Percentiles rank a stretch among this genome's conserved stretches.
These are phyloP conservation scores for Rosa hybrid DNA, from an alignment of 331 rosid genomes.

Conservation along the genomic window DNA sequence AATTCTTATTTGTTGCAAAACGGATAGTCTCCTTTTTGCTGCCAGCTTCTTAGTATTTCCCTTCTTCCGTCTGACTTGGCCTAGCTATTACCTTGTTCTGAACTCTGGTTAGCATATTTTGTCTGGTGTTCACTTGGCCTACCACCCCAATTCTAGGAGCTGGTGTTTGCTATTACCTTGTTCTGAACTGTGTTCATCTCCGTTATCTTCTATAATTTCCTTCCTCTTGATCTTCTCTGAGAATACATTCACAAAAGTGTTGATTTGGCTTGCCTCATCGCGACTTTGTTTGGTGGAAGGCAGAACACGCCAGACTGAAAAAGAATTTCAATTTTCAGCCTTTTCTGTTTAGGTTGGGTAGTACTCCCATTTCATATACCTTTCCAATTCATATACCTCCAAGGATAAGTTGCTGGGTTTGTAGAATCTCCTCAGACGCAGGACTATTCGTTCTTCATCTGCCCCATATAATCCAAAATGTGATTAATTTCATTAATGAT, in stretches of 20 bases:
- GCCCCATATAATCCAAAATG: slow-evolving; percentile 28
- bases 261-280: slow-evolving; percentile 36
- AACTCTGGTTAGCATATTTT: slow-evolving; percentile 21
- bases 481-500: slow-evolving; percentile 32
- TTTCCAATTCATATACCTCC: slow-evolving; percentile 40
- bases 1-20: slow-evolving; percentile 25
- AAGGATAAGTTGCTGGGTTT: slow-evolving; percentile 35
- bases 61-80: slow-evolving; percentile 24
- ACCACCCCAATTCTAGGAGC: not conserved
- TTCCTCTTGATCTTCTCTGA: slow-evolving; percentile 14
- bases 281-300: slow-evolving; percentile 32
- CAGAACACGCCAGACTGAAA: slow-evolving; percentile 32
- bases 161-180: not conserved
- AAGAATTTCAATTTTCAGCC: slow-evolving; percentile 39
- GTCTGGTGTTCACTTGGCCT: slow-evolving; percentile 13
- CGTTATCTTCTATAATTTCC: slow-evolving; percentile 16
- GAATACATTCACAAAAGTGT: slow-evolving; percentile 32
- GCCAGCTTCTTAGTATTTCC: slow-evolving; percentile 1
- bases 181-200: not conserved
- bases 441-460: slow-evolving; percentile 30
- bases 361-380: slow-evolving; percentile 25
- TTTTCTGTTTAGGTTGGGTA: slow-evolving; percentile 31
- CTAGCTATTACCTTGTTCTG: slow-evolving; percentile 15
- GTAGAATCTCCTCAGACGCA: slow-evolving; percentile 35
- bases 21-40: slow-evolving; percentile 25